Evolutionary conservation across 306 rosid genomes (phyloP).

Genomic region (Psophocarpus tetragonolobus): DNA sequence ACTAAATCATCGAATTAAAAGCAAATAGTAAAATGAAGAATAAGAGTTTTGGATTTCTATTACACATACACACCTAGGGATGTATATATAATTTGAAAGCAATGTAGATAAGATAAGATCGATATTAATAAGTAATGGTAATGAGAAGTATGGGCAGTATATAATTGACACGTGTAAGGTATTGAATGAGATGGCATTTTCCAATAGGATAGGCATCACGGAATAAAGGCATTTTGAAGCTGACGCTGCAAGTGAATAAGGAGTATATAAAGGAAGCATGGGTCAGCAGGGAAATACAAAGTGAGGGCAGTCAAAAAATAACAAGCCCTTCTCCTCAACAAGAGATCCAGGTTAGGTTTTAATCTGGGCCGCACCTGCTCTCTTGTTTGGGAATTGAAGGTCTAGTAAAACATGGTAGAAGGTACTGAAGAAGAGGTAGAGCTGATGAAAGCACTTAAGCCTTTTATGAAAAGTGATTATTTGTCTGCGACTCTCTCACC

Average conservation of each 20-base stretch:
- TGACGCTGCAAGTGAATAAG: constrained; percentile 38
- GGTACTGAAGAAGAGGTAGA: no score
- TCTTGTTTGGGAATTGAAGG: constrained; percentile 32
- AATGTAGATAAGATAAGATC: no score
- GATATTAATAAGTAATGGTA: no score
- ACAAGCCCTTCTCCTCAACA: background rate
- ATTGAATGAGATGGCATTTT: constrained; percentile 5
- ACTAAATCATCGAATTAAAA: no score
- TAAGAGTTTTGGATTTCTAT: no score
- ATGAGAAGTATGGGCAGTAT: background rate
- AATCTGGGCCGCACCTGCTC: constrained; percentile 27
- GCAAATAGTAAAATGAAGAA: no score
- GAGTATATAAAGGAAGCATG: constrained; percentile 41
- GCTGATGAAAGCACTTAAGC: constrained; percentile 73
- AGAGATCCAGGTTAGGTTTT: constrained; percentile 31
- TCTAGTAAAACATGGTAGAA: constrained; percentile 47
- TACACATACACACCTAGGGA: no score
- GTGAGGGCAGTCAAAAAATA: constrained; percentile 21
- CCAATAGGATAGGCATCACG: background rate
- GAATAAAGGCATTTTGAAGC: constrained; percentile 39
- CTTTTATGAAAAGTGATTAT: constrained; percentile 66
- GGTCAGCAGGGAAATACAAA: background rate
- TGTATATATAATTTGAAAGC: no score
- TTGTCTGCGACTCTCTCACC: constrained; percentile 13
- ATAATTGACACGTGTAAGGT: background rate